Conservation (phyloP, 2,329 filamentous ascomycete species). For the Lasiodiplodia sp. region DNA sequence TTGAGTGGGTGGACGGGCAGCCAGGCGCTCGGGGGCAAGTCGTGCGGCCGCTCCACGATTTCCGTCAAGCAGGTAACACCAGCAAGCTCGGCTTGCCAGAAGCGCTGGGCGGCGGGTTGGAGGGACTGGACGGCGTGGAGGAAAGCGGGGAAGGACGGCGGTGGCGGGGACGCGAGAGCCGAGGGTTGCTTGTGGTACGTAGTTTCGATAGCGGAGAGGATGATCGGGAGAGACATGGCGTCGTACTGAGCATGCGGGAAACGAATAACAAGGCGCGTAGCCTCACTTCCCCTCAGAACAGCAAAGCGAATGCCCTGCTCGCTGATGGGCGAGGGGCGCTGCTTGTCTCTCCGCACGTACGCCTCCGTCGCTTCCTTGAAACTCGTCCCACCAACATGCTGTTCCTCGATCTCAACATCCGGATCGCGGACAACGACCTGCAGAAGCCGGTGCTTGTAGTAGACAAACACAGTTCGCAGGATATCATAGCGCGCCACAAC, state of each 20-base stretch:
- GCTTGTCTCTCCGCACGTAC: constrained; percentile 37
- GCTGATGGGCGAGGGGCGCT: constrained; percentile 39
- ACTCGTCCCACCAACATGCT: constrained; percentile 31
- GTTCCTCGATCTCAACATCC: constrained; percentile 1
- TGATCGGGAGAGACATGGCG: background rate
- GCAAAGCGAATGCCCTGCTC: constrained; percentile 38
- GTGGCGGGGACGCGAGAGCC: too few relatives aligned
- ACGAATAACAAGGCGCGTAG: constrained; percentile 44
- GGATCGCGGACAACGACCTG: constrained; percentile 39
- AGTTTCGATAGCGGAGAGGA: background rate
- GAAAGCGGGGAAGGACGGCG: background rate
- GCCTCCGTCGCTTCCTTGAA: background rate
- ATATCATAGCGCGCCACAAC: constrained; percentile 45
- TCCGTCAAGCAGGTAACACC: background rate
- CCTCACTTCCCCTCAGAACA: constrained; percentile 35
- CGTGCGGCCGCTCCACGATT: background rate
- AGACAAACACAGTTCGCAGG: constrained; percentile 44
- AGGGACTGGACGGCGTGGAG: constrained; percentile 21
- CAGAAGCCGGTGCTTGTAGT: constrained; percentile 44
- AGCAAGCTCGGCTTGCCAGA: background rate
- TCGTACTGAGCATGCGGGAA: constrained; percentile 35
- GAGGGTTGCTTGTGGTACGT: background rate
- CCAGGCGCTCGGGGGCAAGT: too few relatives aligned
- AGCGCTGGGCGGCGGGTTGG: constrained; percentile 27
- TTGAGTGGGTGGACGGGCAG: too few relatives aligned